A percentile compares a stretch with the other conserved stretches of the same genome.
phyloP scores from a whole-genome alignment of 2,329 filamentous ascomycete genomes.

The Aspergillus udagawae region DNA sequence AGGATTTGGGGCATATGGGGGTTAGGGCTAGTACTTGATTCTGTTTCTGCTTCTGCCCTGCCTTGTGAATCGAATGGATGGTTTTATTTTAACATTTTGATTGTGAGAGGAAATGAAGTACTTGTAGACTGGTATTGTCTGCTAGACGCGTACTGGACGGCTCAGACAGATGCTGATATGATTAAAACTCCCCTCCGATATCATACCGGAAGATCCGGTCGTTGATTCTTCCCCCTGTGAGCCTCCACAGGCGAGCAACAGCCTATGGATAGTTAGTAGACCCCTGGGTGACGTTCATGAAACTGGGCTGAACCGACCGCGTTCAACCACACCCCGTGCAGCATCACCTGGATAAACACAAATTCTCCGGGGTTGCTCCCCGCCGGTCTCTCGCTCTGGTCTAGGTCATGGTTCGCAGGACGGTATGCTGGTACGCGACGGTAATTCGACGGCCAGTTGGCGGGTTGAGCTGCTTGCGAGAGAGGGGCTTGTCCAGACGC shows the following conservation, averaged over 20 bases:
- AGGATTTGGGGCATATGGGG: constrained; percentile 10
- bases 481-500: not conserved
- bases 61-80: not conserved
- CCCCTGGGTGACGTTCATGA: not conserved
- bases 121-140: no score
- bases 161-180: not conserved
- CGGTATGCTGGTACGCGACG: constrained; percentile 47
- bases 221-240: constrained; percentile 48
- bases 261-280: constrained; percentile 14
- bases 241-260: constrained; percentile 46
- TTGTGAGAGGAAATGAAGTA: no score
- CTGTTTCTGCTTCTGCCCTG: no score
- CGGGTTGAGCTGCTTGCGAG: constrained; percentile 7
- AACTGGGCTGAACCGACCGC: constrained; percentile 21
- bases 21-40: constrained; percentile 17
- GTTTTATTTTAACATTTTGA: no score
- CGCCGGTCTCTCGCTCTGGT: constrained; percentile 40
- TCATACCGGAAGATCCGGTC: constrained; percentile 49
- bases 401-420: constrained; percentile 43
- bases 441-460: constrained; percentile 47
- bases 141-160: not conserved
- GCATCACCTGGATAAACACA: constrained; percentile 50
- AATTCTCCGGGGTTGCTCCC: constrained; percentile 44
- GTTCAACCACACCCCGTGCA: constrained; percentile 45
- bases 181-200: constrained; percentile 49